Base-by-base conservation (phyloP, 495 filamentous ascomycete genomes). In the Aspergillus olivimuriae region DNA sequence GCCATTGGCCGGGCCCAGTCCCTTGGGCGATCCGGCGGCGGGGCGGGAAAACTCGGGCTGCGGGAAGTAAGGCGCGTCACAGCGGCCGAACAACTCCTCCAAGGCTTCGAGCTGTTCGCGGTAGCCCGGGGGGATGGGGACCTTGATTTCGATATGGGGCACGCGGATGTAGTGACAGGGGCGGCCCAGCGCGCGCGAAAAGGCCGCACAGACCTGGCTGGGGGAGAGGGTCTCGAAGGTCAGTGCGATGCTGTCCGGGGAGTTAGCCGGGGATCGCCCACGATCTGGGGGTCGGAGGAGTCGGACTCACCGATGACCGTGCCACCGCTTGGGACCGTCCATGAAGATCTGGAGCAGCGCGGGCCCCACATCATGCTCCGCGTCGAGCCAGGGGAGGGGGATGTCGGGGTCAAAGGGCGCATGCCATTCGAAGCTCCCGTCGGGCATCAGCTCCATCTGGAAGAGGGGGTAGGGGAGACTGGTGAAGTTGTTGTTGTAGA, bases 401-500 rank as follows among this genome's bases (percentile, higher is more conserved):
- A 82, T 82, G 47, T 95, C 78, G 4, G 87, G 83, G 48, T 95
- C 86, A 62, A 98, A 98, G 1, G 92, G 92, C 0, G 92, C 94
- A 53, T 84, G 83, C 92, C 92, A 98, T 50, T 85, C 72, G 57
- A 95, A 97, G 47, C 84, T 87, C 4, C 86, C 89, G 52, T 95
- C 87, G 0, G 67, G 59, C 58, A 85, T 77, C 19, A 92, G 65
- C 56, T 94, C 87, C 85, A 94, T 94, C 62, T 88, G 87, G 66
- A 95, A 95, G 6, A 98, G 73, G 2, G 92, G 92, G 61, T 94
- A 96, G 0, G 83, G 86, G 19, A 96, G 74, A 45, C 84, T 89
- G 8, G 90, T 96, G 68, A 98, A 98, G 62, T 98, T 98, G 64
- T 98, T 97, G 68, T 96, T 95, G 71, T 97, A 98, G 52, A 95